Percentiles rank a stretch among this genome's conserved stretches.
phyloP scores from a whole-genome alignment of 495 filamentous ascomycete genomes.

The Patellaria atrata region DNA sequence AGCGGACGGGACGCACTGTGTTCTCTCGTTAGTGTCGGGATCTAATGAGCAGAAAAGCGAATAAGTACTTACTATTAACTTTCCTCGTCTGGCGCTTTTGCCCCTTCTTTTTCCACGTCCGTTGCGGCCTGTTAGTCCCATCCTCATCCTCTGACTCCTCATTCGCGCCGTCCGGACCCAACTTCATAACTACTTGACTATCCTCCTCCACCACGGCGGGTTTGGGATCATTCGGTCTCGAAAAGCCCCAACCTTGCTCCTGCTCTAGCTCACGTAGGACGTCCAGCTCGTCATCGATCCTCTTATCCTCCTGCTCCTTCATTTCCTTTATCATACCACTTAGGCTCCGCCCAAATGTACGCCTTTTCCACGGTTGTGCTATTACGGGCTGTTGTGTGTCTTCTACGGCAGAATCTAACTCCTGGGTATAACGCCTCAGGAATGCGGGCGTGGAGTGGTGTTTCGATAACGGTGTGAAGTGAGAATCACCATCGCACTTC shows the following conservation, averaged over 20 bases:
- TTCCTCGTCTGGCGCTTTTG: conserved; percentile 73
- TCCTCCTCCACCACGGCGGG: conserved; percentile 42
- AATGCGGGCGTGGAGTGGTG: conserved; percentile 60
- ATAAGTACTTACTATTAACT: conserved; percentile 48
- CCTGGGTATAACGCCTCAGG: conserved; percentile 42
- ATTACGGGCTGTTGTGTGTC: conserved; percentile 11
- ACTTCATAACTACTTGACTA: conserved; percentile 36
- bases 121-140: conserved; percentile 35
- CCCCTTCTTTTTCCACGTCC: conserved; percentile 79
- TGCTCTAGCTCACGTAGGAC: conserved; percentile 67
- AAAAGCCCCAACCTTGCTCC: conserved; percentile 25
- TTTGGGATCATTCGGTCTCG: conserved; percentile 4
- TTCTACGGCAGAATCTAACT: conserved; percentile 33
- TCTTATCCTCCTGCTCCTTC: conserved; percentile 45
- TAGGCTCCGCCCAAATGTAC: conserved; percentile 48
- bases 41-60: background rate
- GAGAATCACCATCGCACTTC: conserved; percentile 17
- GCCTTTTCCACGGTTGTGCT: conserved; percentile 43
- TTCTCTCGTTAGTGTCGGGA: conserved; percentile 9
- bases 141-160: conserved; percentile 28
- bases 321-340: conserved; percentile 67
- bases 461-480: conserved; percentile 35
- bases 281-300: conserved; percentile 58
- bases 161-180: conserved; percentile 50
- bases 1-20: conserved; percentile 23